Conservation (phyloP, 345 rosid species). For the Ceriops decandra region DNA sequence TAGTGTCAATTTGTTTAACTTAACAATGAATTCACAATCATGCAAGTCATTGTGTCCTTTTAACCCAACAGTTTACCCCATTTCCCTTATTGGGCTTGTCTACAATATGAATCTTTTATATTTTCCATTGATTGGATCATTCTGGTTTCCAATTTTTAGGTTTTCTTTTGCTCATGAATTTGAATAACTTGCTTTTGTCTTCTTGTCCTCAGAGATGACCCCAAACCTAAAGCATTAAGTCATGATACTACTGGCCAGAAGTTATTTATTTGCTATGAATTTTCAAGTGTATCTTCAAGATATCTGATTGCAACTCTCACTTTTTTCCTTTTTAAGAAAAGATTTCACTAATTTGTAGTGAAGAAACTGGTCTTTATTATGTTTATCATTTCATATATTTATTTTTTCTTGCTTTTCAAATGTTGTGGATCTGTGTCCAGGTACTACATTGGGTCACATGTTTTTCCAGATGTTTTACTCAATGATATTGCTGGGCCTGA, state of each 20-base stretch:
- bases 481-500: slow-evolving; percentile 94
- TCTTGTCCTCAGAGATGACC: not conserved
- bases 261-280: no score
- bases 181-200: not conserved
- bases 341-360: not conserved
- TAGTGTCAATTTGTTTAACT: not conserved
- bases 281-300: not conserved
- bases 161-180: not conserved
- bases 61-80: not conserved
- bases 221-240: not conserved
- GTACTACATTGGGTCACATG: slow-evolving; percentile 76
- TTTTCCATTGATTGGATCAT: not conserved
- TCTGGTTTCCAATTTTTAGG: not conserved
- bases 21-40: not conserved
- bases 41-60: not conserved
- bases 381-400: not conserved
- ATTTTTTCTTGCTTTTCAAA: slow-evolving; percentile 11
- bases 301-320: no score
- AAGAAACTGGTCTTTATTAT: not conserved
- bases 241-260: not conserved
- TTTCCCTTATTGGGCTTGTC: not conserved
- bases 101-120: not conserved
- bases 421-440: slow-evolving; percentile 36
- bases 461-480: slow-evolving; percentile 93
- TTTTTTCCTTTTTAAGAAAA: not conserved